These are phyloP conservation scores for Paracamarosporium sp. DNA, from an alignment of 2,329 filamentous ascomycete species.

Conservation along the genomic window DNA sequence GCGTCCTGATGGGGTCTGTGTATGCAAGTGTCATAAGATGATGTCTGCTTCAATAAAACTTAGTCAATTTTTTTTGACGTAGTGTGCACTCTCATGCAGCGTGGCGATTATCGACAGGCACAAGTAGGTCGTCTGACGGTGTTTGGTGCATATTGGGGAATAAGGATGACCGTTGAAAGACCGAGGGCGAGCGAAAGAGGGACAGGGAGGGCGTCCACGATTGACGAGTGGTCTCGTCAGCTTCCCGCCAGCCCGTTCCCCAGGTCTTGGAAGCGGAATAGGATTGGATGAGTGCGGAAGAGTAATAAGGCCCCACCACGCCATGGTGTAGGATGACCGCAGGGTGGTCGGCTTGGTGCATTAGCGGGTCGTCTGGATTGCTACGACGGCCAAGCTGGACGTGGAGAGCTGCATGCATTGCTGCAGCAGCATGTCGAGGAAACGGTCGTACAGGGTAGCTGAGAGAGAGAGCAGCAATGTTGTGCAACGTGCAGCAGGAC, in stretches of 20 bases:
- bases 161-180: slow-evolving; percentile 12
- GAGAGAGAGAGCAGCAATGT: slow-evolving; percentile 6
- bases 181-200: neutral
- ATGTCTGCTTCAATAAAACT: slow-evolving; percentile 16
- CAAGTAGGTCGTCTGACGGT: slow-evolving; percentile 19
- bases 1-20: slow-evolving; percentile 4
- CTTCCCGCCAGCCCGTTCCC: slow-evolving; percentile 18
- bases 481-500: slow-evolving; percentile 16
- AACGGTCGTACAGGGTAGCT: slow-evolving; percentile 2
- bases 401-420: slow-evolving; percentile 18
- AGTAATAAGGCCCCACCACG: slow-evolving; percentile 14
- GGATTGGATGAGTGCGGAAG: slow-evolving; percentile 23
- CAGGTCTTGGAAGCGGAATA: slow-evolving; percentile 27
- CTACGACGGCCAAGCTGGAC: slow-evolving; percentile 14
- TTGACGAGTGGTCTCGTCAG: slow-evolving; percentile 12
- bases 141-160: slow-evolving; percentile 6
- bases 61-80: slow-evolving; percentile 2
- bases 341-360: slow-evolving; percentile 22
- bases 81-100: slow-evolving; percentile 10
- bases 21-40: slow-evolving; percentile 11
- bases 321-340: slow-evolving; percentile 18
- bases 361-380: slow-evolving; percentile 32
- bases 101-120: slow-evolving; percentile 23
- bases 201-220: slow-evolving; percentile 14
- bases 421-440: slow-evolving; percentile 6